Evolutionary conservation across 2,329 filamentous ascomycete species (phyloP).

Genomic region (Shiraia sp.): DNA sequence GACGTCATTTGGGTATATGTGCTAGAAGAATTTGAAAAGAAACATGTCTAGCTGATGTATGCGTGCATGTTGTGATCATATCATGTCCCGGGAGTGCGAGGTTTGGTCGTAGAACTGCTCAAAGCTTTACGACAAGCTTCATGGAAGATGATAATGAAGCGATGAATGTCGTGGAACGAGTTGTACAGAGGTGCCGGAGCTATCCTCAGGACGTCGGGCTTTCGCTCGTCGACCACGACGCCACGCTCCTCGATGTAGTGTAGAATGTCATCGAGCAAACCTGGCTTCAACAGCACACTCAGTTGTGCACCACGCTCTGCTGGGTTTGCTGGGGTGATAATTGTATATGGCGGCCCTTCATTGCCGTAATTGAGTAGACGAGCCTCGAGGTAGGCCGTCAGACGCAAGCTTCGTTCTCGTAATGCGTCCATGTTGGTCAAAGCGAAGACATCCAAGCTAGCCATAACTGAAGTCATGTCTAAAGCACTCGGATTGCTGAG

Average conservation of each 20-base stretch:
- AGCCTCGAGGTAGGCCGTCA: conserved; percentile 77
- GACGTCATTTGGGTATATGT: conserved; percentile 15
- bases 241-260: conserved; percentile 67
- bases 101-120: background rate
- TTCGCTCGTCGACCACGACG: conserved; percentile 80
- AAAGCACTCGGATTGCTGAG: conserved; percentile 82
- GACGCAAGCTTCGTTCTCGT: conserved; percentile 68
- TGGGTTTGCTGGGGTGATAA: conserved; percentile 72
- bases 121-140: conserved; percentile 51
- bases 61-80: too few species aligned
- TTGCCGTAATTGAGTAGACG: conserved; percentile 29
- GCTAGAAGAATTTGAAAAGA: conserved; percentile 5
- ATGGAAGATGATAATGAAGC: conserved; percentile 52
- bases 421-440: conserved; percentile 71
- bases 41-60: background rate
- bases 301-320: conserved; percentile 76
- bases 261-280: conserved; percentile 71
- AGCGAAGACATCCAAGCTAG: conserved; percentile 73
- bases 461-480: conserved; percentile 75
- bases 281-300: conserved; percentile 70
- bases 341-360: conserved; percentile 46
- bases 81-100: too few species aligned
- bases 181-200: conserved; percentile 87
- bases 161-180: conserved; percentile 69
- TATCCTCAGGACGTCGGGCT: conserved; percentile 81